A percentile compares a stretch with the other conserved stretches of the same genome.
Conservation (phyloP, 305 asterid genomes). For the Solanum hybrid region DNA sequence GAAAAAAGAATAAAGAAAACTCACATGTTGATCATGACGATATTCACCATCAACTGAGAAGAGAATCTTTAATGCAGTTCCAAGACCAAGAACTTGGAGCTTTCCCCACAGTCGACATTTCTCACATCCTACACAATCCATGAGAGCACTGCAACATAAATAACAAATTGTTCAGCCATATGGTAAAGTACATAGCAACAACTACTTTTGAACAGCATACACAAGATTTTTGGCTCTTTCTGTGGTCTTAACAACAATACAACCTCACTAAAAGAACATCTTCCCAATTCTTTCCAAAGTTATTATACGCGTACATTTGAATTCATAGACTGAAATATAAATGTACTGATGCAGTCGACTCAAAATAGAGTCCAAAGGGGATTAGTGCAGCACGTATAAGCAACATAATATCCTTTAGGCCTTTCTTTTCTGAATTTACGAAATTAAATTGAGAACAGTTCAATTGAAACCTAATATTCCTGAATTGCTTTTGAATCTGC, state of each 20-base stretch:
- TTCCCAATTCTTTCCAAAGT: neutral
- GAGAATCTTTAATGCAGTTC: constrained; percentile 61
- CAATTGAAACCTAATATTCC: constrained; percentile 59
- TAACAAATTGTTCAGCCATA: neutral
- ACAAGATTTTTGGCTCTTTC: neutral
- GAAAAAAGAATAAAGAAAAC: constrained; percentile 14
- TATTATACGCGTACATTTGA: neutral
- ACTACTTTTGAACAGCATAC: neutral
- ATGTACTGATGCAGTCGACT: neutral
- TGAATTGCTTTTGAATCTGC: constrained; percentile 78
- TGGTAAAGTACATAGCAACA: neutral
- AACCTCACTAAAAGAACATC: neutral
- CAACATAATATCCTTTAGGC: neutral
- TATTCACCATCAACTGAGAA: constrained; percentile 63
- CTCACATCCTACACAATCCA: constrained; percentile 93
- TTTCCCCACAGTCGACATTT: constrained; percentile 73
- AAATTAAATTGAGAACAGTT: neutral
- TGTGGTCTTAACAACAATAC: neutral
- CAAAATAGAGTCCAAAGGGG: neutral
- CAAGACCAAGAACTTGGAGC: constrained; percentile 61
- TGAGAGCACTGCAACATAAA: constrained; percentile 39
- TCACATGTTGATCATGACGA: constrained; percentile 42
- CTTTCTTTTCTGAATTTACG: neutral
- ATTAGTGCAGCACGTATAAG: neutral
- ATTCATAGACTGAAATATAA: neutral